phyloP scores from a whole-genome alignment of 1,139 yeast genomes.

The Hanseniaspora sp. region DNA sequence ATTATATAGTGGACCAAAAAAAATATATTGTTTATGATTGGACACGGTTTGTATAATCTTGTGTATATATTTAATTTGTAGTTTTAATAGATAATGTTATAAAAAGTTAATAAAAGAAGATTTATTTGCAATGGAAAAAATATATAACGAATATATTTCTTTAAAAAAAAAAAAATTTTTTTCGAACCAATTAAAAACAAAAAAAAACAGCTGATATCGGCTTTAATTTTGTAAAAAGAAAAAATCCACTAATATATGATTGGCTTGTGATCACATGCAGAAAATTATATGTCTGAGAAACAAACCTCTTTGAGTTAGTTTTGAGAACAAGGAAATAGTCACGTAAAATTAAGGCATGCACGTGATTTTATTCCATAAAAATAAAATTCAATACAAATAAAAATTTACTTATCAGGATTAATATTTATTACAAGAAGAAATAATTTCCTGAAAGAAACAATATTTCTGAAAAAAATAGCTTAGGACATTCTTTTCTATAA shows the following conservation, averaged over 20 bases:
- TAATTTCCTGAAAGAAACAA: no score
- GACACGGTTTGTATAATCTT: not conserved
- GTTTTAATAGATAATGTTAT: not conserved
- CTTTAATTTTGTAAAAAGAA: not conserved
- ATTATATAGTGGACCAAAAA: not conserved
- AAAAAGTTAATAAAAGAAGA: not conserved
- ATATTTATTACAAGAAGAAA: no score
- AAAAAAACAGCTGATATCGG: not conserved
- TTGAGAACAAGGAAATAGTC: no score
- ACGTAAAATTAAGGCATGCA: no score
- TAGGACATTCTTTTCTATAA: no score
- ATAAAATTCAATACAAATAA: no score
- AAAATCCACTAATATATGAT: not conserved
- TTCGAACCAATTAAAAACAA: not conserved
- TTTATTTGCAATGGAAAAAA: not conserved
- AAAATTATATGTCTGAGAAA: no score
- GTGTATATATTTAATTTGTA: not conserved
- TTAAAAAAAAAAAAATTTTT: not conserved
- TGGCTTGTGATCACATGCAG: conserved; percentile 8
- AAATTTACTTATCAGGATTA: no score
- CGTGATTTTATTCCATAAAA: no score
- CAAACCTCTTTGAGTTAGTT: no score
- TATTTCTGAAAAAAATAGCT: no score
- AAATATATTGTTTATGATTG: not conserved
- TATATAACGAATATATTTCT: not conserved